These are phyloP conservation scores for Reticulascus tulasneorum DNA, from an alignment of 2,329 filamentous ascomycete species.

Conservation along the genomic window DNA sequence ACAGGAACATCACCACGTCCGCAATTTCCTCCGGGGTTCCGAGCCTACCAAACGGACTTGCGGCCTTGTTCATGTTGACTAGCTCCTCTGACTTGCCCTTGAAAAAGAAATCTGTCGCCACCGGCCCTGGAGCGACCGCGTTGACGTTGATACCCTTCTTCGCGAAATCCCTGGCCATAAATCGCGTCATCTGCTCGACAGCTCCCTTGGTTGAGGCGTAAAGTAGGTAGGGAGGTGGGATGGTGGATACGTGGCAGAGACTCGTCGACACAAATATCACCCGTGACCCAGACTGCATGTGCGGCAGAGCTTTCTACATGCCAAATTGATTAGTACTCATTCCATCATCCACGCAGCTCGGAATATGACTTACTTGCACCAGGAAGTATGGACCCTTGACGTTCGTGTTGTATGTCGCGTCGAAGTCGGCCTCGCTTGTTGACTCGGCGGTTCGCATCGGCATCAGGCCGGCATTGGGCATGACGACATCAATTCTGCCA, in stretches of 20 bases:
- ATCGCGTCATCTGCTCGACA: slow-evolving; percentile 54
- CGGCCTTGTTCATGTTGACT: slow-evolving; percentile 32
- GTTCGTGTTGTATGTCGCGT: slow-evolving; percentile 45
- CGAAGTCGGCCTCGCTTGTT: slow-evolving; percentile 48
- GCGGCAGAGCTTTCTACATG: slow-evolving; percentile 42
- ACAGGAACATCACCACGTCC: slow-evolving; percentile 28
- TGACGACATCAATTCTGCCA: slow-evolving; percentile 54
- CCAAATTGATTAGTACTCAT: background rate
- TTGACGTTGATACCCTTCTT: slow-evolving; percentile 39
- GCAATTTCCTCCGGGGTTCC: slow-evolving; percentile 33
- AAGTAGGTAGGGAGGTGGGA: slow-evolving; percentile 42
- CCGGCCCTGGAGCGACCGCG: slow-evolving; percentile 39
- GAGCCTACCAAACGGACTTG: slow-evolving; percentile 16
- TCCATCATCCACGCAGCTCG: background rate
- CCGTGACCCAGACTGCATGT: slow-evolving; percentile 45
- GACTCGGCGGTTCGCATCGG: slow-evolving; percentile 44
- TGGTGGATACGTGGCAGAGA: slow-evolving; percentile 27
- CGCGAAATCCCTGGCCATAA: slow-evolving; percentile 52
- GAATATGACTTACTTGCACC: slow-evolving; percentile 26
- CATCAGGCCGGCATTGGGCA: slow-evolving; percentile 53
- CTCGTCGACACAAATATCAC: slow-evolving; percentile 50
- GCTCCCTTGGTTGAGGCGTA: slow-evolving; percentile 56
- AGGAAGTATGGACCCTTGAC: slow-evolving; percentile 57
- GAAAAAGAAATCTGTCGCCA: slow-evolving; percentile 52
- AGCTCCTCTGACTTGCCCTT: slow-evolving; percentile 43